Evolutionary conservation across 2,329 filamentous ascomycete genomes (phyloP), one percentile per base, ranked within the genome.

Genomic region (Curvularia verruculosa): DNA sequence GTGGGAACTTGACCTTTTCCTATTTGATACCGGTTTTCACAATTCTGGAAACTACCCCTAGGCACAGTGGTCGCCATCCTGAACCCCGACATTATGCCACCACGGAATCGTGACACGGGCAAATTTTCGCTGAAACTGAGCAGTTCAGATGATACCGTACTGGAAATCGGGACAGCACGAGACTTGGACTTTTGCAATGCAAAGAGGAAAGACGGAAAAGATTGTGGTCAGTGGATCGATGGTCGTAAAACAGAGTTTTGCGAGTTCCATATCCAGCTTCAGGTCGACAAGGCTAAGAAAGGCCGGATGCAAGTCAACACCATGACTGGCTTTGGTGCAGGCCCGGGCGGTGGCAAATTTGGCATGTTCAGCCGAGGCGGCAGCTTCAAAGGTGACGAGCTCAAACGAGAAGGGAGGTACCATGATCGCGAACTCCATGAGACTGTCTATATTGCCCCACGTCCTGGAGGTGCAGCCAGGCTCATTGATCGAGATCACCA

Each of bases 11-110:
- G 93, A 98, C 63, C 84, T 98, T 40, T 98, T 92, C 68, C 85
- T 99, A 13, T 99, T 99, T 77, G 90, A 91, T 68, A 87, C 89
- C 0, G 96, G 92, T 6, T 97, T 98, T 89, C 91, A 15, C 87
- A 90, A 52, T 99, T 95, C 79, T 98, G 94, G 89, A 96, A 96
- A 72, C 81, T 98, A n/a, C 88, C 88, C 0, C 85, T 91, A 1
- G 95, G 95, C n/a, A 97, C 93, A 0, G 84, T 98, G 1, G 82
- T 99, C 54, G 95, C 94, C 5, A 90, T 99, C 24, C 82, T 99
- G 28, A 99, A 99, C 71, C 95, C 95, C 1, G 87, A 83, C 18
- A 89, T 98, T 66, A 91, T 99, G 87, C 92, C 94, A 3, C 94
- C 94, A 0, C 89, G 90, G 0, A 87, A 87, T 58, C 82, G 86